Evolutionary conservation across 345 rosid genomes (phyloP).

Genomic region (Carallia brachiata): DNA sequence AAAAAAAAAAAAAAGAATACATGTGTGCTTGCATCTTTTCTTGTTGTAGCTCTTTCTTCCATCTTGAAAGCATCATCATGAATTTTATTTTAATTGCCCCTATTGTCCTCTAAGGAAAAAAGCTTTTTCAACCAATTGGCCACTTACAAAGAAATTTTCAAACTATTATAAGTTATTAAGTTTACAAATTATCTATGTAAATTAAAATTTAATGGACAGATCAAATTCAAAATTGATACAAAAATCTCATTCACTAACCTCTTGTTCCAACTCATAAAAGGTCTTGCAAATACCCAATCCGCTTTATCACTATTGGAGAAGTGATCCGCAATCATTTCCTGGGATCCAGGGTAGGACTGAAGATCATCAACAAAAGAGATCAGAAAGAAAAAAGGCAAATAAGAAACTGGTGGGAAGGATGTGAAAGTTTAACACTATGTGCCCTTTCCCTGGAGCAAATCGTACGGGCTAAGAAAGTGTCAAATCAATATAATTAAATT

Average conservation of each 20-base stretch:
- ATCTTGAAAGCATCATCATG: no score
- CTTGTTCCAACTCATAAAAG: constrained; percentile 32
- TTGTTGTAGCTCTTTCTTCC: no score
- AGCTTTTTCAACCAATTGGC: constrained; percentile 30
- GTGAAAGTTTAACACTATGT: no score
- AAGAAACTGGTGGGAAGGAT: no score
- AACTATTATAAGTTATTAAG: not conserved
- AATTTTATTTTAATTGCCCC: constrained; percentile 15
- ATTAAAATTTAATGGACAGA: not conserved
- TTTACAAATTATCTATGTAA: not conserved
- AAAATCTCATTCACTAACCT: constrained; percentile 5
- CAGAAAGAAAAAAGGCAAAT: no score
- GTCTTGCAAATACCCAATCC: constrained; percentile 29
- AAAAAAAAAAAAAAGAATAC: no score
- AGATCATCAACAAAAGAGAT: constrained; percentile 1
- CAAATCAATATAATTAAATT: no score
- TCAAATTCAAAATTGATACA: not conserved
- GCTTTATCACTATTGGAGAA: constrained; percentile 31
- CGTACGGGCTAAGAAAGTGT: no score
- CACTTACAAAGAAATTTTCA: constrained; percentile 15
- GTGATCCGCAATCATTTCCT: constrained; percentile 20
- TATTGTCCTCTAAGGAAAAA: constrained; percentile 17
- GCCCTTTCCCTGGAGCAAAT: no score
- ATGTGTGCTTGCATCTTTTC: no score
- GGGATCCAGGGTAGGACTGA: constrained; percentile 26